Evolutionary conservation across 2,329 filamentous ascomycete genomes (phyloP).

Genomic region (Massarina eburnea): DNA sequence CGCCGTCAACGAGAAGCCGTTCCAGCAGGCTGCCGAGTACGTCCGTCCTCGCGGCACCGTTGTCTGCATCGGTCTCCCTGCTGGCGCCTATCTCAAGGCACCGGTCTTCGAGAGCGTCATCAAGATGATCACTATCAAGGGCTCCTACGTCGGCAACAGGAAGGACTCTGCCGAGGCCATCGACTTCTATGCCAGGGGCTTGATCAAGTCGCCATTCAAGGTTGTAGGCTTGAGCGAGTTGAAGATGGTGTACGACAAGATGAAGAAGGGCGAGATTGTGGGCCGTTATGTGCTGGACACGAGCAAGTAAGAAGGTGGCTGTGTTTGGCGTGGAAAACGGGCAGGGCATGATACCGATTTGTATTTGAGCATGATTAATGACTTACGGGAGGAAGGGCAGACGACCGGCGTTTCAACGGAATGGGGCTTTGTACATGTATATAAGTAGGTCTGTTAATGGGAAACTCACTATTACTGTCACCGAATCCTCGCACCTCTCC

Average conservation of each 20-base stretch:
- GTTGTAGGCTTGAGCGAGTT: constrained; percentile 78
- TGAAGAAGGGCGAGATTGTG: constrained; percentile 68
- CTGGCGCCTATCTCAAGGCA: constrained; percentile 72
- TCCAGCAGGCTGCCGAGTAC: constrained; percentile 91
- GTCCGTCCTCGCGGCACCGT: constrained; percentile 80
- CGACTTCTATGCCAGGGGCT: constrained; percentile 81
- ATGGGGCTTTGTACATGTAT: too few species aligned
- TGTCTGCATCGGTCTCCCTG: constrained; percentile 86
- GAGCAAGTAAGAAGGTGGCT: constrained; percentile 27
- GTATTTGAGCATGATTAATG: too few species aligned
- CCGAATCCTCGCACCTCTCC: too few species aligned
- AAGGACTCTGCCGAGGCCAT: constrained; percentile 85
- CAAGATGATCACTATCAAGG: constrained; percentile 89
- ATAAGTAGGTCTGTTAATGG: too few species aligned
- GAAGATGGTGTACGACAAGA: constrained; percentile 74
- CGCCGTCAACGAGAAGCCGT: constrained; percentile 85
- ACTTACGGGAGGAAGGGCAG: too few species aligned
- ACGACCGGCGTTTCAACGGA: too few species aligned
- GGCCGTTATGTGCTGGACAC: constrained; percentile 80
- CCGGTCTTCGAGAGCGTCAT: constrained; percentile 89
- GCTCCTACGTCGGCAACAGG: constrained; percentile 91
- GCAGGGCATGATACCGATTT: too few species aligned
- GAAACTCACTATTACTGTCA: too few species aligned
- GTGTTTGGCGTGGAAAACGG: too few species aligned
- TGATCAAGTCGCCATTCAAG: constrained; percentile 89